Evolutionary conservation across 2,329 filamentous ascomycete genomes (phyloP), one percentile per base, ranked within the genome.

Genomic region (Ampelomyces quisqualis): DNA sequence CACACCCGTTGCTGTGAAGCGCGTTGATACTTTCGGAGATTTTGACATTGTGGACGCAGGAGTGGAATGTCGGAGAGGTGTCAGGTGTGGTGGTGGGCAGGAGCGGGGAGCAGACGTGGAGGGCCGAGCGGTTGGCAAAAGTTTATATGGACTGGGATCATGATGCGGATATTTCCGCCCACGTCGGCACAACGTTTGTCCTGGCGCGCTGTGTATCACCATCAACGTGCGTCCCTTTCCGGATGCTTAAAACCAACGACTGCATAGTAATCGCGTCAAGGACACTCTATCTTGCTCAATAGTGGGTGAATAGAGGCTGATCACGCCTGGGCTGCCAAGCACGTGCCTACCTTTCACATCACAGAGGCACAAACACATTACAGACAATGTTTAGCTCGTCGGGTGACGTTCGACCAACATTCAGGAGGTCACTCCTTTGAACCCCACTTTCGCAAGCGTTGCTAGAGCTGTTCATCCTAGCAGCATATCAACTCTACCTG

Each of bases 11-110:
- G 82, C 73, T 11, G 84, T 87, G 70, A 87, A 93, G 64, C 86
- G 84, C 59, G 88, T 93, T 54, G 88, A 87, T 67, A 90, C 87
- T 58, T 80, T 81, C 65, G 86, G 83, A 71, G 81, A 87, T 64
- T 85, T 84, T 46, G 85, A 77, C 73, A 75, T 75, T 30, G 17
- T 67, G 43, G 27, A 17, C 24, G 43, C 40, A 17, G 21, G 31
- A 34, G 23, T 34, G 19, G 39, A 40, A 30, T 35, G 27, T 19
- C 28, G 24, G 15, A 34, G 42, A 30, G 35, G 29, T 26, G 44
- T 5, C 10, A 36, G 21, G 20, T 22, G 41, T 31, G 40, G 24
- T 39, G 43, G 34, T 41, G 43, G 51, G 37, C 40, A 35, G 40
- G 24, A 38, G 23, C 33, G 34, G 43, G 35, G 19, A 47, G 54